Percentiles rank a stretch among this genome's conserved stretches.
phyloP scores from a whole-genome alignment of 2,329 filamentous ascomycete species.

The Zymoseptoria brevis region DNA sequence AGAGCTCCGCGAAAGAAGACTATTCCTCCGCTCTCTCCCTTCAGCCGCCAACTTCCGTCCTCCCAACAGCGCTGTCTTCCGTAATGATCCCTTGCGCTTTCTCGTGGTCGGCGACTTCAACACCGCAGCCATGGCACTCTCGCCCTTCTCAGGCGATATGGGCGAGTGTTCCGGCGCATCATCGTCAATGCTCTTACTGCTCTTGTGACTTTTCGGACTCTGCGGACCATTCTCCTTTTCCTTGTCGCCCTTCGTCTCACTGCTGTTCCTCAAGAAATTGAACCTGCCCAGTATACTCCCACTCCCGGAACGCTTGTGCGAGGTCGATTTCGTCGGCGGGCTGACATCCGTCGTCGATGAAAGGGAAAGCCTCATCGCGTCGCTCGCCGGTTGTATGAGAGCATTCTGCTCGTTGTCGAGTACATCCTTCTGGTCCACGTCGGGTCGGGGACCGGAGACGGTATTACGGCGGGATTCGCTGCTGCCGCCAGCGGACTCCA shows the following conservation, averaged over 20 bases:
- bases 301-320: slow-evolving; percentile 50
- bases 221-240: slow-evolving; percentile 28
- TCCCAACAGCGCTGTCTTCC: slow-evolving; percentile 77
- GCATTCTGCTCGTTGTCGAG: slow-evolving; percentile 9
- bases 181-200: slow-evolving; percentile 26
- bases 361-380: slow-evolving; percentile 24
- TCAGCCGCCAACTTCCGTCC: slow-evolving; percentile 53
- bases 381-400: slow-evolving; percentile 5
- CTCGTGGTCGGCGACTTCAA: slow-evolving; percentile 43
- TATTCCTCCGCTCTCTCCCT: slow-evolving; percentile 45
- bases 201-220: slow-evolving; percentile 20
- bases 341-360: slow-evolving; percentile 3
- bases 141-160: slow-evolving; percentile 21
- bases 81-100: slow-evolving; percentile 72
- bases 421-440: slow-evolving; percentile 5
- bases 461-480: slow-evolving; percentile 16
- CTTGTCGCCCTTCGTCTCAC: slow-evolving; percentile 25
- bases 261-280: slow-evolving; percentile 54
- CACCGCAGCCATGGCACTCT: slow-evolving; percentile 18
- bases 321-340: slow-evolving; percentile 9
- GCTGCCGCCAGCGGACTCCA: slow-evolving; percentile 14
- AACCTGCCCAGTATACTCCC: slow-evolving; percentile 61
- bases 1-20: slow-evolving; percentile 30
- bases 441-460: slow-evolving; percentile 14
- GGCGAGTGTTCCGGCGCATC: slow-evolving; percentile 19